These are phyloP conservation scores for Scedosporium minutisporum DNA, from an alignment of 2,329 filamentous ascomycete genomes.

Conservation along the genomic window DNA sequence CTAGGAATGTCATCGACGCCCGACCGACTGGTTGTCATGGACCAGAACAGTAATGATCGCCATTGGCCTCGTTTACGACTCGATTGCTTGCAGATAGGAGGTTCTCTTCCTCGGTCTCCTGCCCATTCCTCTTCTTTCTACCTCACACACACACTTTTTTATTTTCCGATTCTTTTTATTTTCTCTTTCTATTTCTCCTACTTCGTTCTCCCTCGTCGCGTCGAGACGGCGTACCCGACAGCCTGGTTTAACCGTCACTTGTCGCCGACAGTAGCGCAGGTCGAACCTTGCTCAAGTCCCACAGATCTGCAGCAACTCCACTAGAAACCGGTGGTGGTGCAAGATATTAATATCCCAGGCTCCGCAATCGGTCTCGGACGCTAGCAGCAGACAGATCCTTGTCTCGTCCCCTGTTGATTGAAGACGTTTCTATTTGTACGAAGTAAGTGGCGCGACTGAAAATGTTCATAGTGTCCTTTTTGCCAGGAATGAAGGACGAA, in stretches of 20 bases:
- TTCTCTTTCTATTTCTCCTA: background rate
- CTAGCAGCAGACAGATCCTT: background rate
- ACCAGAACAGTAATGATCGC: background rate
- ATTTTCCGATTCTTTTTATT: background rate
- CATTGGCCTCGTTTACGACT: background rate
- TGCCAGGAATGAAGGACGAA: too few species aligned
- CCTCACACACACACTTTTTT: background rate
- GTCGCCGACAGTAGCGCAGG: background rate
- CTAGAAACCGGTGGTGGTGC: background rate
- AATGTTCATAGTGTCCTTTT: too few species aligned
- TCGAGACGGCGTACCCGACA: background rate
- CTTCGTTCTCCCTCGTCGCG: background rate
- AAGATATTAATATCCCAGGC: background rate
- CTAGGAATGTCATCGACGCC: background rate
- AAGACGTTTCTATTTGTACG: too few species aligned
- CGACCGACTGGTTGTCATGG: background rate
- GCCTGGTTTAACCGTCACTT: background rate
- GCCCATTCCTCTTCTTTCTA: background rate
- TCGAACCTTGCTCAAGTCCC: background rate
- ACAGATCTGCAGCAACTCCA: background rate
- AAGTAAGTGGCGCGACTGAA: too few species aligned
- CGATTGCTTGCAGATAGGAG: background rate
- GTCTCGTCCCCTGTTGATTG: background rate
- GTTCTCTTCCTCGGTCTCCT: background rate
- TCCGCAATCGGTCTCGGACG: background rate